phyloP scores from a whole-genome alignment of 179 eudicot species.

The Beta macrorhiza region DNA sequence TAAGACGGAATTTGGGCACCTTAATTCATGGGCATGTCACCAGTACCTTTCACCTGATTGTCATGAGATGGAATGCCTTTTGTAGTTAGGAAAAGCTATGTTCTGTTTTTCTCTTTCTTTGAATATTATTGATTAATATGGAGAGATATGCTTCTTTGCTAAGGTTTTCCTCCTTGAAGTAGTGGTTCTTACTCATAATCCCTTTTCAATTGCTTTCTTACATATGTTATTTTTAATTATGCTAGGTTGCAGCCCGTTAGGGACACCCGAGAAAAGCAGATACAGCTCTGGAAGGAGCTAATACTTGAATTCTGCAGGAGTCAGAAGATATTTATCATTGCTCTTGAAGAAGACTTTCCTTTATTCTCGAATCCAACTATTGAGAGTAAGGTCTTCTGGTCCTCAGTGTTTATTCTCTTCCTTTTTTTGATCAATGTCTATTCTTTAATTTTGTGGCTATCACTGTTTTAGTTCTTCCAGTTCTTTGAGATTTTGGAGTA shows the following conservation, averaged over 20 bases:
- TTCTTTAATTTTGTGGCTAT: not conserved
- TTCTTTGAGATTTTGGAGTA: not conserved
- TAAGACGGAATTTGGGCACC: not conserved
- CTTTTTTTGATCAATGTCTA: not conserved
- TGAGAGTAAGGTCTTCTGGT: conserved; percentile 55
- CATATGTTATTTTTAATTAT: not conserved
- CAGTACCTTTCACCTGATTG: not conserved
- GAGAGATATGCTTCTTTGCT: not conserved
- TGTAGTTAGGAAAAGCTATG: not conserved
- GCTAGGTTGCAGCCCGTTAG: conserved; percentile 87
- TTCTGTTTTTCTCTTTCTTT: not conserved
- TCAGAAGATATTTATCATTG: conserved; percentile 68
- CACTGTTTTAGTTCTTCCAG: not conserved
- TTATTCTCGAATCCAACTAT: conserved; percentile 71
- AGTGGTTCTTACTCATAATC: not conserved
- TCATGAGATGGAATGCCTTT: not conserved
- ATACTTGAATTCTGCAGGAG: conserved; percentile 79
- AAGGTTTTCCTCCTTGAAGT: not conserved
- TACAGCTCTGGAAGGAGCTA: conserved; percentile 95
- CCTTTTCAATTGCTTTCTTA: not conserved
- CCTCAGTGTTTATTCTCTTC: not conserved
- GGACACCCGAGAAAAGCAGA: conserved; percentile 92
- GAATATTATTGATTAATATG: not conserved
- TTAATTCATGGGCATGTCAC: not conserved
- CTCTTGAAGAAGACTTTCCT: conserved; percentile 79